These are phyloP conservation scores for Oryza officinalis DNA, from an alignment of 176 grass and related monocot species.

Conservation along the genomic window DNA sequence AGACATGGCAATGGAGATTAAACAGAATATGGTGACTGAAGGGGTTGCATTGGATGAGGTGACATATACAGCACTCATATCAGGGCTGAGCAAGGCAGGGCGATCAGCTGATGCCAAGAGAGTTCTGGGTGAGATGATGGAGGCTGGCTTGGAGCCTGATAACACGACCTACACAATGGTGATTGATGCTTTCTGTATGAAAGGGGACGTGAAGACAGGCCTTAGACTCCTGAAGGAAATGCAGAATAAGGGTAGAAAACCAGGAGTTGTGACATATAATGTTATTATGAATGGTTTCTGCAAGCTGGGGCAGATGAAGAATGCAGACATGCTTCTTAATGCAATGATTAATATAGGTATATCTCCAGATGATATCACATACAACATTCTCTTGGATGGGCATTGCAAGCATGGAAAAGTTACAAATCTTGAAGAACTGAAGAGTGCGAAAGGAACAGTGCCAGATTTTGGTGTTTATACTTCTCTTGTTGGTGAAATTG, in stretches of 20 bases:
- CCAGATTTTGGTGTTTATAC: slow-evolving; percentile 68
- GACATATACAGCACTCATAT: slow-evolving; percentile 69
- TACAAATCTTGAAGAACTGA: slow-evolving; percentile 52
- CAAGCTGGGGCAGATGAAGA: slow-evolving; percentile 80
- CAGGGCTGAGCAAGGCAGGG: slow-evolving; percentile 57
- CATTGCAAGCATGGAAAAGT: slow-evolving; percentile 68
- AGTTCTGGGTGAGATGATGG: slow-evolving; percentile 61
- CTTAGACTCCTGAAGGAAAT: slow-evolving; percentile 80
- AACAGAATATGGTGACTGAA: slow-evolving; percentile 49
- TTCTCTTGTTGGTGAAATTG: slow-evolving; percentile 68
- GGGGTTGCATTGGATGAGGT: slow-evolving; percentile 68
- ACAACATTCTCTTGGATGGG: slow-evolving; percentile 88
- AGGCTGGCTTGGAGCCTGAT: slow-evolving; percentile 53
- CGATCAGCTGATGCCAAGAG: slow-evolving; percentile 47
- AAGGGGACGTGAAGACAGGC: slow-evolving; percentile 65
- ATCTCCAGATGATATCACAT: slow-evolving; percentile 77
- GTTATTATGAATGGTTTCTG: slow-evolving; percentile 88
- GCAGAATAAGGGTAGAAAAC: slow-evolving; percentile 63
- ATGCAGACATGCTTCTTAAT: slow-evolving; percentile 75
- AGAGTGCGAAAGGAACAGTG: slow-evolving; percentile 74
- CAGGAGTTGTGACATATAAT: slow-evolving; percentile 77
- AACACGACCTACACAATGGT: slow-evolving; percentile 81
- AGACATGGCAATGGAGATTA: slow-evolving; percentile 54
- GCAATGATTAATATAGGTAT: slow-evolving; percentile 80
- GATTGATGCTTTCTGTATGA: slow-evolving; percentile 79